A percentile compares a stretch with the other conserved stretches of the same genome.
These are phyloP conservation scores for Cylindrodendrum hubeiense DNA, from an alignment of 2,329 filamentous ascomycete genomes.

Conservation along the genomic window DNA sequence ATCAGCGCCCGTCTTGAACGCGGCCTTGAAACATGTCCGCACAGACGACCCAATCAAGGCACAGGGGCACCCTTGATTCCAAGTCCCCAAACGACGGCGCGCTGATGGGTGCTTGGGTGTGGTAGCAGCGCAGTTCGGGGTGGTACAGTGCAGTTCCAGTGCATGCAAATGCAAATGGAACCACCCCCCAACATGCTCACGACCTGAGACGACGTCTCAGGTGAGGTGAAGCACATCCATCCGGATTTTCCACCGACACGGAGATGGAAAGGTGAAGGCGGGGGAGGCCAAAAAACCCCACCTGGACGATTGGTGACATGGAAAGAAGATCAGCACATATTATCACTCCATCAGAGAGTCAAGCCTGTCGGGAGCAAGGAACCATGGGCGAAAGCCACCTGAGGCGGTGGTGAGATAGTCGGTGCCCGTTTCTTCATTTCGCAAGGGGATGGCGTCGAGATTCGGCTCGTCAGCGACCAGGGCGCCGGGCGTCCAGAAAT, in stretches of 20 bases:
- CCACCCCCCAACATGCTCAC: slow-evolving; percentile 35
- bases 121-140: slow-evolving; percentile 10
- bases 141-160: slow-evolving; percentile 34
- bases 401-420: slow-evolving; percentile 28
- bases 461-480: slow-evolving; percentile 23
- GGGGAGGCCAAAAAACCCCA: neutral
- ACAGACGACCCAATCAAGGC: slow-evolving; percentile 26
- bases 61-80: neutral
- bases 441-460: slow-evolving; percentile 29
- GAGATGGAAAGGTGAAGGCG: slow-evolving; percentile 25
- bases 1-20: slow-evolving; percentile 12
- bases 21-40: slow-evolving; percentile 27
- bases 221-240: slow-evolving; percentile 43
- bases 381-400: slow-evolving; percentile 31
- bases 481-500: slow-evolving; percentile 13
- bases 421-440: slow-evolving; percentile 32
- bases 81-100: slow-evolving; percentile 38
- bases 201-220: slow-evolving; percentile 54
- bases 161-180: slow-evolving; percentile 35
- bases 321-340: slow-evolving; percentile 10
- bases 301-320: neutral
- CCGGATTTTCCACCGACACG: slow-evolving; percentile 13
- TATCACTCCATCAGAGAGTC: neutral
- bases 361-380: slow-evolving; percentile 24
- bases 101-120: slow-evolving; percentile 19